Conservation (phyloP, 2,329 filamentous ascomycete species). For the Curvularia sp. region DNA sequence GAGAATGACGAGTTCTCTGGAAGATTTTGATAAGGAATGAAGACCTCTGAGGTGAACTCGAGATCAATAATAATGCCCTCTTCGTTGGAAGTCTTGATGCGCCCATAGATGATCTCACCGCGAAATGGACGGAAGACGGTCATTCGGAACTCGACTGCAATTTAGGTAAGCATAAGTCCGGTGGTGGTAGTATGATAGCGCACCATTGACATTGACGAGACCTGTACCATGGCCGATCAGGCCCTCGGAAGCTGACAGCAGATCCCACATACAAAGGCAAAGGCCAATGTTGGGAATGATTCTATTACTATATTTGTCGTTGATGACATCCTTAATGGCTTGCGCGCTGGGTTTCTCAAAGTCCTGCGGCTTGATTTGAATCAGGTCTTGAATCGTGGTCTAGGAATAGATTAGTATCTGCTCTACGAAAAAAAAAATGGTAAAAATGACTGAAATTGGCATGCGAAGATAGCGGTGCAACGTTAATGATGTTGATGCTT, state of each 20-base stretch:
- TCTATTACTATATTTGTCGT: slow-evolving; percentile 95
- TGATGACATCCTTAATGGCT: slow-evolving; percentile 95
- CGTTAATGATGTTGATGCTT: not conserved
- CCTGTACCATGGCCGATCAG: slow-evolving; percentile 92
- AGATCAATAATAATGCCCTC: slow-evolving; percentile 79
- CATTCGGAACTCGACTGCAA: slow-evolving; percentile 84
- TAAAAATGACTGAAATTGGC: too few relatives aligned
- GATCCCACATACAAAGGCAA: slow-evolving; percentile 90
- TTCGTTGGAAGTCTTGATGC: slow-evolving; percentile 76
- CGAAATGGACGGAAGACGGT: slow-evolving; percentile 96
- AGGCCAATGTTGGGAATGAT: slow-evolving; percentile 96
- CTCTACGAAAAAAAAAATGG: not conserved
- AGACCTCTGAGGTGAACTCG: slow-evolving; percentile 94
- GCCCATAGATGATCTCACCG: slow-evolving; percentile 85
- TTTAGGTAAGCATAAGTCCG: not conserved
- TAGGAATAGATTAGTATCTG: slow-evolving; percentile 47
- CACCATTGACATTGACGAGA: slow-evolving; percentile 92
- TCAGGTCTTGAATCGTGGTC: slow-evolving; percentile 93
- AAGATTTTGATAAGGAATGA: slow-evolving; percentile 64
- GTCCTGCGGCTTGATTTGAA: slow-evolving; percentile 88
- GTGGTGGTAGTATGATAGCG: not conserved
- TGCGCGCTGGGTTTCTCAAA: slow-evolving; percentile 82
- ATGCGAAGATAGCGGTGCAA: not conserved
- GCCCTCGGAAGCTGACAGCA: slow-evolving; percentile 88
- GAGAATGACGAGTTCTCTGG: slow-evolving; percentile 67